phyloP scores from a whole-genome alignment of 1,284 basidiomycete species.

The Cryptococcus sp. region DNA sequence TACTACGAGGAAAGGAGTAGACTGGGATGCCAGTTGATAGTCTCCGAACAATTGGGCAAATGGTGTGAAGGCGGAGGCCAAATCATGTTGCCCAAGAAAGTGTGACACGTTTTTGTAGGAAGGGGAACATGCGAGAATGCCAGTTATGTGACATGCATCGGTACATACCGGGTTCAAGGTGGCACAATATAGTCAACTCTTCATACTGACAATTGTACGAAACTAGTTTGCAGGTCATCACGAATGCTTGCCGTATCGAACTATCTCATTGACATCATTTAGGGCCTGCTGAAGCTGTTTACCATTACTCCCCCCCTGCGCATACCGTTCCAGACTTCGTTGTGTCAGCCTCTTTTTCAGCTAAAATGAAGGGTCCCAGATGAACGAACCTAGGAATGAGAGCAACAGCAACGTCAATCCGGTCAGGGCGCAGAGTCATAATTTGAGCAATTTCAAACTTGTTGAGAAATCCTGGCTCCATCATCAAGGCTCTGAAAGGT shows the following conservation, averaged over 20 bases:
- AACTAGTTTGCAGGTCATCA: neutral
- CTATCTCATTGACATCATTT: conserved; percentile 36
- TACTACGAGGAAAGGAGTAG: conserved; percentile 40
- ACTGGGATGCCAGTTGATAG: conserved; percentile 49
- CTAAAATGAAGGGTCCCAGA: neutral
- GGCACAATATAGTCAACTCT: neutral
- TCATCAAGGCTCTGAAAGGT: conserved; percentile 24
- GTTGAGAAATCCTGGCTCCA: conserved; percentile 38
- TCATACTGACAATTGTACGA: conserved; percentile 6
- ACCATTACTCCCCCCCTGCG: conserved; percentile 33
- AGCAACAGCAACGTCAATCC: conserved; percentile 42
- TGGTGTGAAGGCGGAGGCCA: conserved; percentile 42
- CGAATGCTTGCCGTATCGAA: conserved; percentile 25
- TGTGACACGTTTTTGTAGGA: conserved; percentile 21
- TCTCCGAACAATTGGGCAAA: conserved; percentile 36
- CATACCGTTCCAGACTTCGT: conserved; percentile 40
- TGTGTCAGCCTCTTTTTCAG: neutral
- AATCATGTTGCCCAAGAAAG: conserved; percentile 41
- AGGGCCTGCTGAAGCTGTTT: conserved; percentile 32
- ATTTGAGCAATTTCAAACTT: conserved; percentile 48
- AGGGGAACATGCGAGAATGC: no score
- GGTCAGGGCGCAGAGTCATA: conserved; percentile 43
- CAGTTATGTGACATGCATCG: no score
- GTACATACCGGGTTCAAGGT: conserved; percentile 2
- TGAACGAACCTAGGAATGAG: conserved; percentile 46